phyloP scores from a whole-genome alignment of 345 rosid species.

The Ceriops tagal region DNA sequence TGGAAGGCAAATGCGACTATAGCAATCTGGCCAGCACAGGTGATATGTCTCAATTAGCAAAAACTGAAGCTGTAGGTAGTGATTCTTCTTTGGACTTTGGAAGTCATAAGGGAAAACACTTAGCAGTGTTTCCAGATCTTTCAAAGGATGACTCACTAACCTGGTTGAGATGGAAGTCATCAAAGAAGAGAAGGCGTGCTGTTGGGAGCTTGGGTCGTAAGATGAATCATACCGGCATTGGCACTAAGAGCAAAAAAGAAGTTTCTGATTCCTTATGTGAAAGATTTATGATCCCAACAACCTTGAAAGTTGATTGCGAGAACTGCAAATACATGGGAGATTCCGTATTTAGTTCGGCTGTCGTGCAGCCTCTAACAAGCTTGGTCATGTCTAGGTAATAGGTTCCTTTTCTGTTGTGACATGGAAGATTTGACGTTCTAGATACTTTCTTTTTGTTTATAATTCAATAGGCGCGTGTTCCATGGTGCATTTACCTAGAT shows the following conservation, averaged over 20 bases:
- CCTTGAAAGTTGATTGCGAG: slow-evolving; percentile 50
- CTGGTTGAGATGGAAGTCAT: slow-evolving; percentile 59
- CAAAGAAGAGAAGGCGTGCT: slow-evolving; percentile 51
- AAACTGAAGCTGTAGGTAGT: slow-evolving; percentile 18
- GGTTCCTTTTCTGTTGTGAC: slow-evolving; percentile 15
- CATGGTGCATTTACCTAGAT: slow-evolving; percentile 7
- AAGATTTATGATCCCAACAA: slow-evolving; percentile 26
- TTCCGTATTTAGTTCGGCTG: slow-evolving; percentile 45
- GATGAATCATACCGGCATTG: slow-evolving; percentile 15
- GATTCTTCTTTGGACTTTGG: slow-evolving; percentile 19
- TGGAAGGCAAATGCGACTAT: slow-evolving; percentile 16
- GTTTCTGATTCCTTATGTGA: slow-evolving; percentile 16
- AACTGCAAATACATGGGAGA: slow-evolving; percentile 59
- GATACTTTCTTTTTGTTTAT: neutral
- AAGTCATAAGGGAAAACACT: slow-evolving; percentile 19
- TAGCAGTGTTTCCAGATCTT: slow-evolving; percentile 42
- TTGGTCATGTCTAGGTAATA: slow-evolving; percentile 69
- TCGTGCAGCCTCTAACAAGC: slow-evolving; percentile 46
- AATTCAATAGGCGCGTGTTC: neutral
- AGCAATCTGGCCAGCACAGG: slow-evolving; percentile 19
- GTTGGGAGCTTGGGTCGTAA: slow-evolving; percentile 28
- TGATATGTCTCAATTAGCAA: slow-evolving; percentile 15
- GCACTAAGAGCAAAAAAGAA: slow-evolving; percentile 3
- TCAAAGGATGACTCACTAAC: slow-evolving; percentile 50
- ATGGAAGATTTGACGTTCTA: neutral